These are phyloP conservation scores for Paramecium tetraurelia DNA, from an alignment of 73 alveolate genomes.

Conservation along the genomic window DNA sequence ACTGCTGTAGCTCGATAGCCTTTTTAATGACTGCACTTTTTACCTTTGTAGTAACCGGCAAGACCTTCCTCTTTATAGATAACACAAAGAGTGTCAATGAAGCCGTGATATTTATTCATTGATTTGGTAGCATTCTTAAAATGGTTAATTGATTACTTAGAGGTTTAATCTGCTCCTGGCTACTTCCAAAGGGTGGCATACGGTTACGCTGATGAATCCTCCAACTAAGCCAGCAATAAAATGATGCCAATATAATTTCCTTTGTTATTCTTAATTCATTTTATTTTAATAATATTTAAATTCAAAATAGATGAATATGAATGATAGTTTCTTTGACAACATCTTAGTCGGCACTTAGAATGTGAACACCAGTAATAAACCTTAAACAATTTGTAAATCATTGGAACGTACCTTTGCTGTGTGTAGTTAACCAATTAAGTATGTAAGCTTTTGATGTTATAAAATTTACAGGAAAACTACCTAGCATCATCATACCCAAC, in stretches of 20 bases:
- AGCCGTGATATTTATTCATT: constrained; percentile 13
- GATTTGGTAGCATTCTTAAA: constrained; percentile 43
- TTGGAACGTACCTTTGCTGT: background rate
- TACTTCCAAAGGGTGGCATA: constrained; percentile 51
- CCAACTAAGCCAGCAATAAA: constrained; percentile 50
- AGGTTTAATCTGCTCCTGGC: constrained; percentile 51
- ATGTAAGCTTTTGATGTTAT: background rate
- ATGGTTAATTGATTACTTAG: background rate
- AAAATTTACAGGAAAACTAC: background rate
- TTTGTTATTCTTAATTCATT: background rate
- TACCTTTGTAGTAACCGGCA: constrained; percentile 54
- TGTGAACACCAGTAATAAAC: background rate
- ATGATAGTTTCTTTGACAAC: constrained; percentile 33
- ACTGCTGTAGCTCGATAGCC: constrained; percentile 46
- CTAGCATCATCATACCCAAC: background rate
- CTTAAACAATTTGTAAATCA: constrained; percentile 13
- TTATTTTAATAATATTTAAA: background rate
- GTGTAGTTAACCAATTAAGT: background rate
- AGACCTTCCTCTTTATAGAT: constrained; percentile 52
- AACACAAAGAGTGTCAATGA: background rate
- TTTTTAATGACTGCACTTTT: background rate
- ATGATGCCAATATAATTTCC: background rate
- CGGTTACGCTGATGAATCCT: constrained; percentile 32
- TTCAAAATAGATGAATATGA: background rate
- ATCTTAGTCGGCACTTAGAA: background rate